These are phyloP conservation scores for Yueomyces sp. DNA, from an alignment of 1,139 yeast species.

Conservation along the genomic window DNA sequence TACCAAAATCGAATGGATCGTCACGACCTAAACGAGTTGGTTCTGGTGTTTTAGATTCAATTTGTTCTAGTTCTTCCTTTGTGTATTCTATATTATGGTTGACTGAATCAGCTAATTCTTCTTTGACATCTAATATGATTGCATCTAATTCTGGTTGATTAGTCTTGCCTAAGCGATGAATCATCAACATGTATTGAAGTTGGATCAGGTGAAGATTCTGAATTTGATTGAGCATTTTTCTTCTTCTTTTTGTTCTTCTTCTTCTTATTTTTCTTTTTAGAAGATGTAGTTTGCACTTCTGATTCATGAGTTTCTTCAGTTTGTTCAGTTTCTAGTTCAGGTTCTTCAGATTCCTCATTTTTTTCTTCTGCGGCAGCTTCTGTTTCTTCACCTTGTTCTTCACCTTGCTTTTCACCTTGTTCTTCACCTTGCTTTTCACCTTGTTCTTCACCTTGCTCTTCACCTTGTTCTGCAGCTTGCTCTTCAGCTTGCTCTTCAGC, in stretches of 20 bases:
- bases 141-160: slow-evolving; percentile 10
- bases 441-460: no score
- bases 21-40: slow-evolving; percentile 61
- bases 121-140: slow-evolving; percentile 12
- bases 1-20: slow-evolving; percentile 85
- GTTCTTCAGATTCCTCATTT: slow-evolving; percentile 2
- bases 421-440: no score
- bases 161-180: slow-evolving; percentile 21
- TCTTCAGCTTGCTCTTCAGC: no score
- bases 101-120: slow-evolving; percentile 12
- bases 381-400: neutral
- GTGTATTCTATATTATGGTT: slow-evolving; percentile 9
- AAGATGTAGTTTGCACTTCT: neutral
- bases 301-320: neutral
- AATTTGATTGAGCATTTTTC: slow-evolving; percentile 3
- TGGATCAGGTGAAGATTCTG: slow-evolving; percentile 3
- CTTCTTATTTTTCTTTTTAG: slow-evolving; percentile 3
- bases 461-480: no score
- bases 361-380: slow-evolving; percentile 1
- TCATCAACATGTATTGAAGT: slow-evolving; percentile 8
- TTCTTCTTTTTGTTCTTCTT: slow-evolving; percentile 9
- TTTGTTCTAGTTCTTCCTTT: neutral
- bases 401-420: neutral
- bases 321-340: slow-evolving; percentile 1
- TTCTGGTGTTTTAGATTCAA: slow-evolving; percentile 1